Percentiles rank a stretch among this genome's conserved stretches.
phyloP scores from a whole-genome alignment of 73 alveolate species.

The Paramecium caudatum region DNA sequence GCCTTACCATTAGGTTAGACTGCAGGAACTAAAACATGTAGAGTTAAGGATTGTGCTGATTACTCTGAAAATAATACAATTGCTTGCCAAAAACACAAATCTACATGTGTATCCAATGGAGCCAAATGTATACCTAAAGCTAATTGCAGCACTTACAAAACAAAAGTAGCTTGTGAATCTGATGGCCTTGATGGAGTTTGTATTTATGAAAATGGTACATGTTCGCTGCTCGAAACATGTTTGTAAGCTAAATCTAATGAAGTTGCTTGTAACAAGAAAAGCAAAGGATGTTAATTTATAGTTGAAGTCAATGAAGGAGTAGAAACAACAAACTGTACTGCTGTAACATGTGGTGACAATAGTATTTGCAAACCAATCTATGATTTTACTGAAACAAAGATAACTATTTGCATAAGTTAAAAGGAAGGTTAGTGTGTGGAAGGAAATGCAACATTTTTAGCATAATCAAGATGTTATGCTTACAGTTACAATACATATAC shows the following conservation, averaged over 20 bases:
- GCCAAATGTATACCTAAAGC: neutral
- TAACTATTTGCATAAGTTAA: too few species aligned
- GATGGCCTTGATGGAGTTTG: constrained; percentile 42
- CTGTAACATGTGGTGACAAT: neutral
- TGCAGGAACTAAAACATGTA: neutral
- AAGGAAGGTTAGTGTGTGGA: too few species aligned
- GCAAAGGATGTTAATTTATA: neutral
- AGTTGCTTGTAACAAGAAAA: neutral
- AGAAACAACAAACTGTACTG: neutral
- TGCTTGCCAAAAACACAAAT: constrained; percentile 14
- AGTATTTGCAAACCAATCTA: neutral
- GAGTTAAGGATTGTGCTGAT: constrained; percentile 19
- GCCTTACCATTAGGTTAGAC: neutral
- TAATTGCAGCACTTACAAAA: neutral
- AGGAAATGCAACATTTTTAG: too few species aligned
- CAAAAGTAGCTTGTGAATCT: constrained; percentile 17
- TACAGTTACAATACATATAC: too few species aligned
- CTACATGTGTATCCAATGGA: constrained; percentile 3
- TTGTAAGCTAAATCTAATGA: neutral
- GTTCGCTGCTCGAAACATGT: neutral
- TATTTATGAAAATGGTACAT: neutral
- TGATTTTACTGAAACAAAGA: neutral
- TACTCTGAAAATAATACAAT: neutral
- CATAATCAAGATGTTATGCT: too few species aligned
- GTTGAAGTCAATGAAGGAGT: neutral